Conservation (phyloP, 495 filamentous ascomycete species). For the Bacidia rubella region DNA sequence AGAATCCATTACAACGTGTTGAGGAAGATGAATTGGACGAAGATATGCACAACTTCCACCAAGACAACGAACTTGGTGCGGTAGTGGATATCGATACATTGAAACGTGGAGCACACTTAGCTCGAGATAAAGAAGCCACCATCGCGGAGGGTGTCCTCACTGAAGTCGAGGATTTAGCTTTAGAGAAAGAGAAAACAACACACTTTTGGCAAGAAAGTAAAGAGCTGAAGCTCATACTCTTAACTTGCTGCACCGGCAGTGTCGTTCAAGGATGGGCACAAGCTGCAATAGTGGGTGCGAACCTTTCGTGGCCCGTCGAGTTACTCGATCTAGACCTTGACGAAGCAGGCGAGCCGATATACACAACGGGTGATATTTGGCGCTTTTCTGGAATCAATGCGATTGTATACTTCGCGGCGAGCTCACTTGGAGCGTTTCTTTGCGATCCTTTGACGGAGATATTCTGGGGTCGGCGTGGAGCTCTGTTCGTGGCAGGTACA, state of each 20-base stretch:
- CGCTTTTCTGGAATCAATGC: conserved; percentile 13
- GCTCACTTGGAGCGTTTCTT: conserved; percentile 9
- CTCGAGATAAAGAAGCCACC: conserved; percentile 10
- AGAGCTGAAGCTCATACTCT: conserved; percentile 13
- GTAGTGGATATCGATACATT: conserved; percentile 11
- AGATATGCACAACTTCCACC: conserved; percentile 10
- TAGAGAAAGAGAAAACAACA: conserved; percentile 14
- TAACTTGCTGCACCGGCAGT: conserved; percentile 9
- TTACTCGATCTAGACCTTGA: neutral
- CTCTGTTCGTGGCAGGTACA: conserved; percentile 14
- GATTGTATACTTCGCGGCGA: conserved; percentile 11
- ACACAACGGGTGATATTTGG: conserved; percentile 10
- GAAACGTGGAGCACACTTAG: conserved; percentile 10
- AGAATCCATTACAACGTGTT: conserved; percentile 9
- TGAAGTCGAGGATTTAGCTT: conserved; percentile 11
- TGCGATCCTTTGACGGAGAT: conserved; percentile 18
- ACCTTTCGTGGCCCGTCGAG: conserved; percentile 5
- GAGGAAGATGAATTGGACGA: conserved; percentile 6
- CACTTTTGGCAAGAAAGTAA: conserved; percentile 10
- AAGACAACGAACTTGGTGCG: conserved; percentile 5
- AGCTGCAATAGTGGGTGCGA: conserved; percentile 10
- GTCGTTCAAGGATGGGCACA: conserved; percentile 17
- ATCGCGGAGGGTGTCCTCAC: neutral
- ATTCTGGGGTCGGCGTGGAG: conserved; percentile 13
- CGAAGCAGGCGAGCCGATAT: neutral